These are phyloP conservation scores for Isochrysis galbana DNA, from an alignment of 78 protist genomes.

Conservation along the genomic window DNA sequence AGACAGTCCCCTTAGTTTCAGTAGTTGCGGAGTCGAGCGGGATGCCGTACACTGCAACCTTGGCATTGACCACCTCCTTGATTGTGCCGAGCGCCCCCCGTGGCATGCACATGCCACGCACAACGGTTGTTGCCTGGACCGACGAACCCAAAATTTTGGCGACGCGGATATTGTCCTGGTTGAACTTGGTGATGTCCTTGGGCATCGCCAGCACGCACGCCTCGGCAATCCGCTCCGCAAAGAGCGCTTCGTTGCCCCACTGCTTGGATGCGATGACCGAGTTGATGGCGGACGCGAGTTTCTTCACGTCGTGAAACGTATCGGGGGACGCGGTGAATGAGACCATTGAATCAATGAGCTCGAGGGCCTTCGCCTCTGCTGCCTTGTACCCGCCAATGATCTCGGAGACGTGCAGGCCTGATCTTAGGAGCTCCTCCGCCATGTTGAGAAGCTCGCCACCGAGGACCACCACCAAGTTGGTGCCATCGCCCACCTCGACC, in stretches of 20 bases:
- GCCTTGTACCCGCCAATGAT: constrained; percentile 87
- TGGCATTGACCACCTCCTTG: constrained; percentile 74
- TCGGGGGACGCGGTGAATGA: neutral
- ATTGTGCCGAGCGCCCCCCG: constrained; percentile 80
- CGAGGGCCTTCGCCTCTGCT: constrained; percentile 73
- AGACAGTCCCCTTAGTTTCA: constrained; percentile 96
- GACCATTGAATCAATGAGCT: constrained; percentile 55
- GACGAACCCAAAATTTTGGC: constrained; percentile 93
- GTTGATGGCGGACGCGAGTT: constrained; percentile 64
- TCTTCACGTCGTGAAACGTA: neutral
- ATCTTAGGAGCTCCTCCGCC: constrained; percentile 85
- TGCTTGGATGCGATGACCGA: constrained; percentile 89
- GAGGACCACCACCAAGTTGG: constrained; percentile 90
- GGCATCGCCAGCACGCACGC: constrained; percentile 50
- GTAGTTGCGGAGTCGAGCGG: constrained; percentile 85
- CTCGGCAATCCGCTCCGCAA: constrained; percentile 48
- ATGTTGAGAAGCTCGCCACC: constrained; percentile 95
- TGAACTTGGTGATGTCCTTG: constrained; percentile 79
- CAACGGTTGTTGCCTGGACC: constrained; percentile 67
- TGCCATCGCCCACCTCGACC: constrained; percentile 96
- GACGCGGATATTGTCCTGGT: constrained; percentile 96
- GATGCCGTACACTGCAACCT: constrained; percentile 91
- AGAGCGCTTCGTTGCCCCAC: constrained; percentile 85
- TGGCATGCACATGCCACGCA: constrained; percentile 89
- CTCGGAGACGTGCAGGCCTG: constrained; percentile 86